Evolutionary conservation across 1,284 basidiomycete species (phyloP).

Genomic region (Puccinia horiana): DNA sequence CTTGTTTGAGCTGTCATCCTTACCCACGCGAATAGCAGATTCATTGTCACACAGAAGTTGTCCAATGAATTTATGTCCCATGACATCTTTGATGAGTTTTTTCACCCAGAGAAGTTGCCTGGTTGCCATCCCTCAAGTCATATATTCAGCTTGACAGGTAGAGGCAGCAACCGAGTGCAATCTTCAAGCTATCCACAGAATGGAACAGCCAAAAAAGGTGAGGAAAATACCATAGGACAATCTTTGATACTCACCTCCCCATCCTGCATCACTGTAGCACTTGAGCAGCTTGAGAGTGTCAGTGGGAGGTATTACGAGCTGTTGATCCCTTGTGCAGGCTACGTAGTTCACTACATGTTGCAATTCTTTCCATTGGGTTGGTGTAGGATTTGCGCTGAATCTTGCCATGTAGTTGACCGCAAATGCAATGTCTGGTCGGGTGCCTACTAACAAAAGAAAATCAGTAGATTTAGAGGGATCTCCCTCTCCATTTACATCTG

Average conservation of each 20-base stretch:
- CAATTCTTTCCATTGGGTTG: background rate
- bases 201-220: background rate
- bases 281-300: no score
- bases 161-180: background rate
- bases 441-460: slow-evolving; percentile 1
- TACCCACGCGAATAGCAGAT: no score
- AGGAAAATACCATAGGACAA: background rate
- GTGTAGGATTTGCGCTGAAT: background rate
- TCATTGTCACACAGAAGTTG: no score
- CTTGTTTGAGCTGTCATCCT: no score
- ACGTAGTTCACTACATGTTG: background rate
- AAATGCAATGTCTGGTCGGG: background rate
- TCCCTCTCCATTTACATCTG: no score
- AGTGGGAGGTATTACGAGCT: background rate
- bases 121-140: background rate
- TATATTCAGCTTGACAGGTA: slow-evolving; percentile 21
- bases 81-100: no score
- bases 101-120: no score
- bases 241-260: slow-evolving; percentile 1
- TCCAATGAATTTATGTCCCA: background rate
- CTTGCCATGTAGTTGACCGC: slow-evolving; percentile 7
- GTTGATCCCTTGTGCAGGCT: background rate
- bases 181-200: background rate
- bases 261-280: background rate
- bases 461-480: background rate